These are phyloP conservation scores for Peronospora tabacina DNA, from an alignment of 352 stramenopile genomes.

Conservation along the genomic window DNA sequence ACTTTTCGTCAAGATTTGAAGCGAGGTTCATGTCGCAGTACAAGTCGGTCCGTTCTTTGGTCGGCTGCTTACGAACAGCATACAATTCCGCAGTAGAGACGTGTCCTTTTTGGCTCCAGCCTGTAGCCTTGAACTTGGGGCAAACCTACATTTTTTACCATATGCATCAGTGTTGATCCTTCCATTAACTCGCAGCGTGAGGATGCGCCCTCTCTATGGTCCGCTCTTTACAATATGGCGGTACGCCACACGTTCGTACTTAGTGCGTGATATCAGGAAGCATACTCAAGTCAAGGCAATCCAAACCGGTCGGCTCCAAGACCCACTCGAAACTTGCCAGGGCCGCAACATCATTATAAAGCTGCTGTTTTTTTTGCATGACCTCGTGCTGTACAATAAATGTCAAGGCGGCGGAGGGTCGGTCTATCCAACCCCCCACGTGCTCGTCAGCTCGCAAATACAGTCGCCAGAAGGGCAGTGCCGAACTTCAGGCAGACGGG, in stretches of 20 bases:
- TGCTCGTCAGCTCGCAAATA: slow-evolving; percentile 19
- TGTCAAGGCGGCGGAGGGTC: not conserved
- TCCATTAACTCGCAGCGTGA: not conserved
- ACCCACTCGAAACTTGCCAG: not conserved
- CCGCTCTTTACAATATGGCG: not conserved
- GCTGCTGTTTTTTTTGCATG: no score
- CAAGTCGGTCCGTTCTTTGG: slow-evolving; percentile 1
- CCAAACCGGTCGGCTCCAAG: not conserved
- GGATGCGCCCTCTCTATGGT: not conserved
- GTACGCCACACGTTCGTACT: slow-evolving; percentile 12
- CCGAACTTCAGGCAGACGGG: slow-evolving; percentile 27
- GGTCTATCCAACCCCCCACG: slow-evolving; percentile 6
- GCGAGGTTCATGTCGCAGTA: slow-evolving; percentile 10
- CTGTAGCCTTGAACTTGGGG: slow-evolving; percentile 15
- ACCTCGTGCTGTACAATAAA: not conserved
- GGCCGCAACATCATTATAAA: no score
- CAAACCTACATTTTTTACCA: slow-evolving; percentile 11
- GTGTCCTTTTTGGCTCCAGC: not conserved
- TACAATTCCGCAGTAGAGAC: slow-evolving; percentile 6
- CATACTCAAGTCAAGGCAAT: slow-evolving; percentile 8
- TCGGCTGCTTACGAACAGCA: slow-evolving; percentile 6
- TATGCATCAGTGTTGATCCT: not conserved
- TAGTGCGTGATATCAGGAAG: slow-evolving; percentile 9
- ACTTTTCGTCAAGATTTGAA: slow-evolving; percentile 1
- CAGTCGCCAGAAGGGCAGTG: slow-evolving; percentile 17